phyloP scores from a whole-genome alignment of 371 early-diverging fungal species.

The Haplosporangium sp. region DNA sequence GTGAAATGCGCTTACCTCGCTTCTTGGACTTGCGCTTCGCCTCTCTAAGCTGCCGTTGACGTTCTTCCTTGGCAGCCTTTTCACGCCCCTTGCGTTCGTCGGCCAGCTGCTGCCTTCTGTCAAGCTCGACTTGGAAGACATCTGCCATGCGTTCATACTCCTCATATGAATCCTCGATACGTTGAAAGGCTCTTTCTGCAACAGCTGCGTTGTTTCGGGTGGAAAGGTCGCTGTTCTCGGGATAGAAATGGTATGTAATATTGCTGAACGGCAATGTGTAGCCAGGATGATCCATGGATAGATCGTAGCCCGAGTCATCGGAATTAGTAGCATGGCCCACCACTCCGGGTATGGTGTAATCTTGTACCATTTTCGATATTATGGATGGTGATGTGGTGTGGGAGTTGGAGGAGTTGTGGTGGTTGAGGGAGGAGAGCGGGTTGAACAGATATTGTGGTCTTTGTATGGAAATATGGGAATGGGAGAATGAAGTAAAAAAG shows the following conservation, averaged over 20 bases:
- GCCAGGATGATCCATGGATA: slow-evolving; percentile 22
- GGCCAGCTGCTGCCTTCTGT: slow-evolving; percentile 15
- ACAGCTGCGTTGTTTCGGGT: slow-evolving; percentile 2
- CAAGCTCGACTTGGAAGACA: slow-evolving; percentile 43
- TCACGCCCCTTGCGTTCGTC: slow-evolving; percentile 30
- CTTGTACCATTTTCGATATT: no score
- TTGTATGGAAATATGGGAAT: no score
- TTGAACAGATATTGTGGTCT: no score
- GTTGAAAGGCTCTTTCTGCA: slow-evolving; percentile 33
- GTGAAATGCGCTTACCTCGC: slow-evolving; percentile 8
- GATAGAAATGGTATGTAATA: slow-evolving; percentile 41
- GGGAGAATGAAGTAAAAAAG: no score
- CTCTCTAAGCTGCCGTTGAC: slow-evolving; percentile 15
- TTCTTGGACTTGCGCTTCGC: slow-evolving; percentile 13
- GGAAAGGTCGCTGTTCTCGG: slow-evolving; percentile 12
- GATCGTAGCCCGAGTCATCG: slow-evolving; percentile 4
- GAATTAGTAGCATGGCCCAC: background rate
- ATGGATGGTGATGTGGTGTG: no score
- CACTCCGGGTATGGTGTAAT: no score
- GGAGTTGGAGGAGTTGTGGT: no score
- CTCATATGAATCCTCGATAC: slow-evolving; percentile 39
- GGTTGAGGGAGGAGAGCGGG: no score
- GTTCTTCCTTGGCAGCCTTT: slow-evolving; percentile 17
- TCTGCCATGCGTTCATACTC: slow-evolving; percentile 46
- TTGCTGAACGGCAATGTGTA: slow-evolving; percentile 44